These are phyloP conservation scores for Nitzschia palea DNA, from an alignment of 108 stramenopile species.

Conservation along the genomic window DNA sequence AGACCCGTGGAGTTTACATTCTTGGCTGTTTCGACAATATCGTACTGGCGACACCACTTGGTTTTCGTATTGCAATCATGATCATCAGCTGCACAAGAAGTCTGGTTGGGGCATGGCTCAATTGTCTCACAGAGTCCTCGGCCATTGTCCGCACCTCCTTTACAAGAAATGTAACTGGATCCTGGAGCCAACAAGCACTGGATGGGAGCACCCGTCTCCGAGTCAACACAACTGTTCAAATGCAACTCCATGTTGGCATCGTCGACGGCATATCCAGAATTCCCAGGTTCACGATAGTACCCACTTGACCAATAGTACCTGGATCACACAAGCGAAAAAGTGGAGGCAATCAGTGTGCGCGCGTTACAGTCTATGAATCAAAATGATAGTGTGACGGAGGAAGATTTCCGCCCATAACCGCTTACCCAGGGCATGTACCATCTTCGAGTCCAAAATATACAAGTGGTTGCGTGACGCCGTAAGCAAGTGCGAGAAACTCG, in stretches of 20 bases:
- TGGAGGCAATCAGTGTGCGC: conserved; percentile 1
- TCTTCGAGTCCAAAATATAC: conserved; percentile 40
- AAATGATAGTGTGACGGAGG: background rate
- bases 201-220: conserved; percentile 2
- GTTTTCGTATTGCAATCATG: background rate
- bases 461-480: background rate
- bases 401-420: background rate
- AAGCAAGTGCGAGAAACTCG: conserved; percentile 14
- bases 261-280: conserved; percentile 24
- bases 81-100: conserved; percentile 2
- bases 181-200: conserved; percentile 21
- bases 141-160: background rate
- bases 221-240: conserved; percentile 25
- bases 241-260: conserved; percentile 27
- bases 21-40: background rate
- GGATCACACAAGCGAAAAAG: background rate
- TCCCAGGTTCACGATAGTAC: conserved; percentile 37
- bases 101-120: conserved; percentile 8
- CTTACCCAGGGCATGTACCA: conserved; percentile 31
- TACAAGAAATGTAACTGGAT: conserved; percentile 19
- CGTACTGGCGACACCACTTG: conserved; percentile 16
- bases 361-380: background rate
- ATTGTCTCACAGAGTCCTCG: conserved; percentile 19
- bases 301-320: conserved; percentile 16
- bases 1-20: background rate